phyloP scores from a whole-genome alignment of 345 rosid genomes.

The Ailanthus altissimus region DNA sequence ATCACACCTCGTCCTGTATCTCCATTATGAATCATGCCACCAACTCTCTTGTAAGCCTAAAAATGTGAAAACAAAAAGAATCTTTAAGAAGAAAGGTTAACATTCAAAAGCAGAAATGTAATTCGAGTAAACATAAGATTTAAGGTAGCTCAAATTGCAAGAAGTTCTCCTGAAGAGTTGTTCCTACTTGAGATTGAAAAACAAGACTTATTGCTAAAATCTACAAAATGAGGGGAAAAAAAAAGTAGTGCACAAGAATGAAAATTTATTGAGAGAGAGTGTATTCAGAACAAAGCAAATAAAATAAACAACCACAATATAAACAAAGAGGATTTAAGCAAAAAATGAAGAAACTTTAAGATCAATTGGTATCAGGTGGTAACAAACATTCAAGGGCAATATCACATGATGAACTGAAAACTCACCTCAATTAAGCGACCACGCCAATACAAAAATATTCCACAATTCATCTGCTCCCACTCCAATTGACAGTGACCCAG shows the following conservation, averaged over 20 bases:
- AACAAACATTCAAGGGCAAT: background rate
- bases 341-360: background rate
- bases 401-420: background rate
- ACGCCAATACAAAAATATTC: slow-evolving; percentile 43
- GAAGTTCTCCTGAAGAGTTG: background rate
- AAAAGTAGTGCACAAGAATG: background rate
- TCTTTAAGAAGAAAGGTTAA: background rate
- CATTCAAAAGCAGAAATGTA: background rate
- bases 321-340: background rate
- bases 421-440: slow-evolving; percentile 41
- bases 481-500: slow-evolving; percentile 42
- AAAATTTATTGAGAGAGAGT: background rate
- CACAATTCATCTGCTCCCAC: slow-evolving; percentile 39
- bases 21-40: slow-evolving; percentile 42
- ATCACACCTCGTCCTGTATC: slow-evolving; percentile 39
- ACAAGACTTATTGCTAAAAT: background rate
- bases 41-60: slow-evolving; percentile 44
- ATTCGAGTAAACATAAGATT: background rate
- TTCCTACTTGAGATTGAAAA: background rate
- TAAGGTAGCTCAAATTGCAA: background rate
- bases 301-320: background rate
- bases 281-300: background rate
- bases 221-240: background rate
- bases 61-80: background rate
- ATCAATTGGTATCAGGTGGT: background rate